Conservation (phyloP, 129 eudicot genomes). For the Lonicera japonica region DNA sequence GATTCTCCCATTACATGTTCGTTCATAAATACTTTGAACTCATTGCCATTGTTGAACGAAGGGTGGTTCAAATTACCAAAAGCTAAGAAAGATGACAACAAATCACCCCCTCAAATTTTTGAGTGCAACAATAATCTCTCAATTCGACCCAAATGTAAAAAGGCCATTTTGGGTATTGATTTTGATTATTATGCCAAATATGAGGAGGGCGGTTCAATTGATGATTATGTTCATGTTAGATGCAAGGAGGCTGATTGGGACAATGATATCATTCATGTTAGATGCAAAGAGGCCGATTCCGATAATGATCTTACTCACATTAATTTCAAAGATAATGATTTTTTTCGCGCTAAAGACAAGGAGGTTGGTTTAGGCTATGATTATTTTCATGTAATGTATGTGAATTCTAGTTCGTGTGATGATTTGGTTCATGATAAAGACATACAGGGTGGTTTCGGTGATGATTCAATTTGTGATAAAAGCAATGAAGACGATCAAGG, state of each 20-base stretch:
- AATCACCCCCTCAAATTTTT: neutral
- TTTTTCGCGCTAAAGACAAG: no score
- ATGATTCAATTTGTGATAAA: no score
- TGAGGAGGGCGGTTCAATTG: conserved; percentile 2
- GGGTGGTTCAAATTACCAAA: conserved; percentile 25
- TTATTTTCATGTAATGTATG: no score
- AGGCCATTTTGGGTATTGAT: conserved; percentile 2
- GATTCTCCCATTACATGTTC: conserved; percentile 10
- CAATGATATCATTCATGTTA: neutral
- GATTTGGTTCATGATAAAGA: no score
- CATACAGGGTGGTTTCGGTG: no score
- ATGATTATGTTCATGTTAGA: conserved; percentile 1
- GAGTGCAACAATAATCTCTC: neutral
- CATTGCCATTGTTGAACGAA: conserved; percentile 24
- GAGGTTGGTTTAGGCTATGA: no score
- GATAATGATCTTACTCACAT: no score
- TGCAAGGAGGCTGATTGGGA: conserved; percentile 2
- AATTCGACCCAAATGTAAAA: neutral
- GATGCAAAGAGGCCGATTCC: neutral
- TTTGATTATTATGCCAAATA: conserved; percentile 1
- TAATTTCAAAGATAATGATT: no score
- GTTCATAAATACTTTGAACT: conserved; percentile 23
- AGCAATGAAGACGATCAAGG: neutral
- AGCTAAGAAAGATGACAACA: conserved; percentile 9
- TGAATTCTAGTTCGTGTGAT: no score